Evolutionary conservation across 352 stramenopile genomes (phyloP).

Genomic region (Phytophthora cryptogea): DNA sequence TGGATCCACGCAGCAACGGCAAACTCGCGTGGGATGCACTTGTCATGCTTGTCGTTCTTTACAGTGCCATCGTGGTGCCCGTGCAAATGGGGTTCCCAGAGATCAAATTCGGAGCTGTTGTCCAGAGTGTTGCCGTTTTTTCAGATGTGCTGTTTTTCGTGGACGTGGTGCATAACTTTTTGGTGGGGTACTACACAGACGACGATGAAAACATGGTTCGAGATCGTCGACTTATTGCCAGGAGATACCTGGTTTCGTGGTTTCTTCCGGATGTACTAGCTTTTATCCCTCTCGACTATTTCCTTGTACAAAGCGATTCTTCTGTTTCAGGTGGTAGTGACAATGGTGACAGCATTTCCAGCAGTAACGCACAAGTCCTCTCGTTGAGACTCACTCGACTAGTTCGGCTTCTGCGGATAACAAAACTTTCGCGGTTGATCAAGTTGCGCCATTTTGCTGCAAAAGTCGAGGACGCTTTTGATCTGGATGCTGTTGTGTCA

Average conservation of each 20-base stretch:
- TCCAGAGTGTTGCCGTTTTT: slow-evolving; percentile 28
- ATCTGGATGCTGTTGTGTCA: slow-evolving; percentile 66
- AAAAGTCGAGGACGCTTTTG: slow-evolving; percentile 71
- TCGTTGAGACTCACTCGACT: slow-evolving; percentile 73
- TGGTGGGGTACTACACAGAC: slow-evolving; percentile 63
- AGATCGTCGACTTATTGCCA: slow-evolving; percentile 47
- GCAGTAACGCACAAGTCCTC: slow-evolving; percentile 47
- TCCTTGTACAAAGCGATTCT: slow-evolving; percentile 28
- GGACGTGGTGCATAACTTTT: slow-evolving; percentile 75
- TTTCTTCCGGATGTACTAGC: slow-evolving; percentile 61
- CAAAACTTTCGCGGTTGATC: slow-evolving; percentile 70
- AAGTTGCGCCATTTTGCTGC: slow-evolving; percentile 73
- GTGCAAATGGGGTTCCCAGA: slow-evolving; percentile 77
- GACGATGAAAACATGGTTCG: slow-evolving; percentile 69
- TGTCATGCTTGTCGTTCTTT: slow-evolving; percentile 76
- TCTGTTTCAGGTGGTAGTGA: not conserved
- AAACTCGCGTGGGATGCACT: slow-evolving; percentile 73
- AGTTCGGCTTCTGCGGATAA: slow-evolving; percentile 66
- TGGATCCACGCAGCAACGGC: slow-evolving; percentile 59
- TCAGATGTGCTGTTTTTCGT: slow-evolving; percentile 65
- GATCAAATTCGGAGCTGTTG: slow-evolving; percentile 40
- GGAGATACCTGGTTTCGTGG: slow-evolving; percentile 61
- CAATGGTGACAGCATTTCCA: slow-evolving; percentile 15
- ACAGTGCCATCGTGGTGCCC: slow-evolving; percentile 72
- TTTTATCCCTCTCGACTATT: slow-evolving; percentile 57